phyloP scores from a whole-genome alignment of 1,284 basidiomycete genomes.

The Sutorius eximius region DNA sequence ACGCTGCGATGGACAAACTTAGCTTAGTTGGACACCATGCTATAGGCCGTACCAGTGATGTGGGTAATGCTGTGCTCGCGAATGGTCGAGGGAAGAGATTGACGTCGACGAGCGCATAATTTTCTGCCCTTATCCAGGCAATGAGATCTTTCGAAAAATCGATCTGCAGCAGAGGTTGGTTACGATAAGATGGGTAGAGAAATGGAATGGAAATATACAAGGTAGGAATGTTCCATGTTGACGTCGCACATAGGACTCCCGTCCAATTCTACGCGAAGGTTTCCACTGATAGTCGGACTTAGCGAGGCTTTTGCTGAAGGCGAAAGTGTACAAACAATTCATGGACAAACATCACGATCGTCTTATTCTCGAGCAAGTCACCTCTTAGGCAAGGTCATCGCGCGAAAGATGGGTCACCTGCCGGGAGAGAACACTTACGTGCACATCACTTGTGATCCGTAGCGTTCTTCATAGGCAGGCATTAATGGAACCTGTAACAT shows the following conservation, averaged over 20 bases:
- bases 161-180: constrained; percentile 50
- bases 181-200: background rate
- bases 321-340: constrained; percentile 70
- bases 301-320: constrained; percentile 3
- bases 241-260: constrained; percentile 73
- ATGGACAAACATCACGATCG: constrained; percentile 82
- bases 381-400: constrained; percentile 40
- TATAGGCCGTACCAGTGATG: constrained; percentile 33
- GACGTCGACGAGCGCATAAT: constrained; percentile 82
- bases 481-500: constrained; percentile 83
- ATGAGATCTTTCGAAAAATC: constrained; percentile 83
- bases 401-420: background rate
- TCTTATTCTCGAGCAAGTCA: constrained; percentile 68
- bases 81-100: constrained; percentile 78
- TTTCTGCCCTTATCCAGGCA: constrained; percentile 66
- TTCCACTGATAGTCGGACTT: constrained; percentile 59
- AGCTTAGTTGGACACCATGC: background rate
- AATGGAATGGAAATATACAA: constrained; percentile 49
- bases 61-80: constrained; percentile 32
- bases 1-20: constrained; percentile 17
- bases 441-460: constrained; percentile 81
- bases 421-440: constrained; percentile 53
- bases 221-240: constrained; percentile 75
- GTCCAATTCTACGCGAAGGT: constrained; percentile 78
- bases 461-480: constrained; percentile 66